Evolutionary conservation across 108 stramenopile genomes (phyloP).

Genomic region (Aurantiochytrium sp.): DNA sequence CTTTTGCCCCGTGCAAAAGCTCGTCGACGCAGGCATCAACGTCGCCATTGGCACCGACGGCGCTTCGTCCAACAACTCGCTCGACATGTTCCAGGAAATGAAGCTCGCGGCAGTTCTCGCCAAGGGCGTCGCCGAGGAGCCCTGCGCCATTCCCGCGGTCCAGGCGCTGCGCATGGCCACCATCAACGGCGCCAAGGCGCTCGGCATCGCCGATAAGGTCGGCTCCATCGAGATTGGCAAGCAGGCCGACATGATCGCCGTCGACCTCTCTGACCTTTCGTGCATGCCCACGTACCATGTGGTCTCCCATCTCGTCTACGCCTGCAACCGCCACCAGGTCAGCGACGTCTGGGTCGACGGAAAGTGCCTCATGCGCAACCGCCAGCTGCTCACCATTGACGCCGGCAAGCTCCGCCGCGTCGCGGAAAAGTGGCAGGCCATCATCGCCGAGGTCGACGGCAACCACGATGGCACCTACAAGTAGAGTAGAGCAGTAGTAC

Average conservation of each 20-base stretch:
- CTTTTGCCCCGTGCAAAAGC: constrained; percentile 19
- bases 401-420: constrained; percentile 7
- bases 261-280: constrained; percentile 2
- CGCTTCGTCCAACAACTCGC: constrained; percentile 31
- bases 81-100: constrained; percentile 36
- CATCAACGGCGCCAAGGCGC: constrained; percentile 36
- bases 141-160: neutral
- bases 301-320: constrained; percentile 30
- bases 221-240: constrained; percentile 35
- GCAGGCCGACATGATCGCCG: constrained; percentile 34
- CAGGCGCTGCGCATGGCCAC: constrained; percentile 37
- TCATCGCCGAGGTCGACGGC: neutral
- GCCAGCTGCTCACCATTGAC: constrained; percentile 4
- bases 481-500: neutral
- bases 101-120: constrained; percentile 22
- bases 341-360: constrained; percentile 29
- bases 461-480: neutral
- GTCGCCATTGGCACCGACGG: constrained; percentile 37
- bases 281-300: constrained; percentile 22
- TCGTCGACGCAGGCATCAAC: constrained; percentile 29
- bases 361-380: neutral
- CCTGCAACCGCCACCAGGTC: neutral
- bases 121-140: constrained; percentile 31
- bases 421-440: constrained; percentile 14
- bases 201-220: neutral